Evolutionary conservation across 805 yeast genomes (phyloP).

Genomic region (Soucietia sequanensis): DNA sequence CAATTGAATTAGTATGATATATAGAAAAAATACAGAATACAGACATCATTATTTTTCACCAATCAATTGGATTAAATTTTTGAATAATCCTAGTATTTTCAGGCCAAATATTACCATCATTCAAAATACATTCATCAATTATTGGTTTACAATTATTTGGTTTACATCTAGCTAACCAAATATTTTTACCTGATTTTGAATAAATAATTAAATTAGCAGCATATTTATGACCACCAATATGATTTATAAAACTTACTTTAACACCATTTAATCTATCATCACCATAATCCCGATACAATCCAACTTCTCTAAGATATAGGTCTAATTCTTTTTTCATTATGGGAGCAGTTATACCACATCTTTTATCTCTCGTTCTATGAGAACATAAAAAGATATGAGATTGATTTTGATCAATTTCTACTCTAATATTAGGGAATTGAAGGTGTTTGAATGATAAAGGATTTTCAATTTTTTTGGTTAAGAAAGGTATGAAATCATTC

Average conservation of each 20-base stretch:
- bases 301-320: slow-evolving; percentile 64
- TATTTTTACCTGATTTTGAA: slow-evolving; percentile 65
- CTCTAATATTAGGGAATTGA: slow-evolving; percentile 25
- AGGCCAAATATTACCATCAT: slow-evolving; percentile 70
- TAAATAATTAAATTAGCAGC: slow-evolving; percentile 87
- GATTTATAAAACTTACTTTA: slow-evolving; percentile 68
- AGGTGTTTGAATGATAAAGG: slow-evolving; percentile 7
- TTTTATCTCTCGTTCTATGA: slow-evolving; percentile 85
- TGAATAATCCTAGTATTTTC: slow-evolving; percentile 61
- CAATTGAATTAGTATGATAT: too few species aligned
- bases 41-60: too few species aligned
- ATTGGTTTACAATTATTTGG: slow-evolving; percentile 76
- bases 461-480: slow-evolving; percentile 25
- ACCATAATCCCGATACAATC: slow-evolving; percentile 69
- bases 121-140: slow-evolving; percentile 69
- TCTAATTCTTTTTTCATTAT: slow-evolving; percentile 80
- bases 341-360: slow-evolving; percentile 95
- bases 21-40: too few species aligned
- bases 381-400: slow-evolving; percentile 77
- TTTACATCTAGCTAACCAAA: slow-evolving; percentile 85
- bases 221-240: slow-evolving; percentile 94
- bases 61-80: slow-evolving; percentile 51
- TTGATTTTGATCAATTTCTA: slow-evolving; percentile 28
- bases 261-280: slow-evolving; percentile 79
- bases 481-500: slow-evolving; percentile 39